Base-by-base conservation (phyloP, 1,284 basidiomycete species). In the Fistulinella cinereoalba region DNA sequence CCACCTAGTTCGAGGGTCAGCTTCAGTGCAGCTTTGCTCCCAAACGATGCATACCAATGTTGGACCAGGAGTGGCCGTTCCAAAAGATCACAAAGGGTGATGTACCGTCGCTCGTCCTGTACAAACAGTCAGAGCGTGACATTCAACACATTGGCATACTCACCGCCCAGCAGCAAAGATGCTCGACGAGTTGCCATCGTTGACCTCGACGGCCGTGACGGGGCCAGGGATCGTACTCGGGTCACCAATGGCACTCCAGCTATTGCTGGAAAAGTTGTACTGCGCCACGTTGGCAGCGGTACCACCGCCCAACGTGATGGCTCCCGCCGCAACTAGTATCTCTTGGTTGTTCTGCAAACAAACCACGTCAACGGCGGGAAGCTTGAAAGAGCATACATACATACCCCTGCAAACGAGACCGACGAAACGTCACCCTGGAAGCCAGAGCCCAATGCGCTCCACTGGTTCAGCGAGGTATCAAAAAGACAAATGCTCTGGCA, bases 111-210 rank as follows among this genome's bases (percentile, higher is more conserved):
- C 65, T 68, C 5, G 81, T 74, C 31, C 81, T 83, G 39, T 37
- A 52, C 46, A 43, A n/a, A 2, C 24, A 15, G 25, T 36, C 37
- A 44, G 34, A 31, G 10, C 42, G 38, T 16, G 13, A 8, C 6
- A 34, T 19, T 38, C 22, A 24, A 49, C 15, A 36, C 27, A 41
- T 49, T 19, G 31, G 11, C 4, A 11, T 5, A 67, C 81, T 60
- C 52, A 88, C 83, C 80, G 79, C 49, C 96, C 96, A 36, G 93
- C 90, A 37, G 89, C 91, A 61, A 95, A 98, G 55, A 98, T 81
- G 59, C 88, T 95, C 55, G 81, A 87, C 1, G 71, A 67, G 62
- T 97, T 92, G 25, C 80, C 78, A 55, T 87, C 76, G 66, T 98
- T 90, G 43, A 95, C 85, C 46, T 86, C 87, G 43, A 97, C 67